Evolutionary conservation across 495 filamentous ascomycete species (phyloP).

Genomic region (Melanomma pulvis-pyrius): DNA sequence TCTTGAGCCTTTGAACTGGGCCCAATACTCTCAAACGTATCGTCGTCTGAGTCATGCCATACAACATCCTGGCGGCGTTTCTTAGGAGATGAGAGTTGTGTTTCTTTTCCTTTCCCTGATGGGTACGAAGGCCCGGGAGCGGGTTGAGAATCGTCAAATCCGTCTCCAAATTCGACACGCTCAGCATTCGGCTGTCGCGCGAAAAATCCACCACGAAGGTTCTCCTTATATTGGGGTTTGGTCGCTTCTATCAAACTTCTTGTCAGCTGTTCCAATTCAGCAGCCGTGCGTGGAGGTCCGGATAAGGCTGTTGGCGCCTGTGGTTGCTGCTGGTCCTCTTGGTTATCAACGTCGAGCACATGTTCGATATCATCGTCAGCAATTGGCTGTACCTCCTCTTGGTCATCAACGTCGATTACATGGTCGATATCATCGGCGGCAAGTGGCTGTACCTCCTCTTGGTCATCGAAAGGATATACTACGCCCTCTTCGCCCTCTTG

Average conservation of each 20-base stretch:
- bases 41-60: constrained; percentile 31
- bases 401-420: neutral
- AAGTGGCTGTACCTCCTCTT: neutral
- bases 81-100: constrained; percentile 20
- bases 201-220: constrained; percentile 37
- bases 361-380: neutral
- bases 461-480: neutral
- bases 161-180: constrained; percentile 42
- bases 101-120: constrained; percentile 19
- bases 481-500: neutral
- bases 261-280: constrained; percentile 11
- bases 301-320: neutral
- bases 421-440: neutral
- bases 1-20: neutral
- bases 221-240: constrained; percentile 41
- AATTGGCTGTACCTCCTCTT: neutral
- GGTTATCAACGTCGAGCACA: neutral
- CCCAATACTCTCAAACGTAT: constrained; percentile 23
- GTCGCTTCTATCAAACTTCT: constrained; percentile 13
- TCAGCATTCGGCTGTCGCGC: constrained; percentile 48
- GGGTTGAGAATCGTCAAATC: constrained; percentile 25
- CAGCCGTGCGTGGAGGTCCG: constrained; percentile 25
- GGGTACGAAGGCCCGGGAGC: constrained; percentile 35
- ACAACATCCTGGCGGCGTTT: constrained; percentile 14
- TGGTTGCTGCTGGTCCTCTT: neutral